These are phyloP conservation scores for Rhododendron molle DNA, from an alignment of 148 eudicot genomes.

Conservation along the genomic window DNA sequence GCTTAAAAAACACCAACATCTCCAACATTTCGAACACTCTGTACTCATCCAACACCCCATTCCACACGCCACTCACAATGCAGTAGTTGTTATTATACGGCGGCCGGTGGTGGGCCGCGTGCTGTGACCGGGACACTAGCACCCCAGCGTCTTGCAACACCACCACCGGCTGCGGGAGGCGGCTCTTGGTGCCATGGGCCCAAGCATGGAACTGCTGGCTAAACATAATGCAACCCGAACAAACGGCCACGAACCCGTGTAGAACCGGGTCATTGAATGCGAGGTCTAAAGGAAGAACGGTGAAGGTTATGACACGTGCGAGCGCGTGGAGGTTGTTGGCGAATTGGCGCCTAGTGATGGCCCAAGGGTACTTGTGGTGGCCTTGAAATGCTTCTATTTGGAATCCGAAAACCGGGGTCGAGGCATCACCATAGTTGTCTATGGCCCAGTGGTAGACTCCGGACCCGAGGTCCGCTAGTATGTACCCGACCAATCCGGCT, in stretches of 20 bases:
- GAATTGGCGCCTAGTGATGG: constrained; percentile 64
- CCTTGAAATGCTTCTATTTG: constrained; percentile 88
- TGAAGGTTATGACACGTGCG: constrained; percentile 43
- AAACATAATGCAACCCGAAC: constrained; percentile 77
- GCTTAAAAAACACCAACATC: constrained; percentile 61
- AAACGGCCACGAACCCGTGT: constrained; percentile 50
- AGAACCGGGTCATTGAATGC: constrained; percentile 35
- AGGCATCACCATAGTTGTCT: constrained; percentile 63
- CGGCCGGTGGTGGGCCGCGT: constrained; percentile 62
- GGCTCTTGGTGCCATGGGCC: constrained; percentile 81
- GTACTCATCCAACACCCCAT: constrained; percentile 50
- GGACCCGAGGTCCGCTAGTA: constrained; percentile 79
- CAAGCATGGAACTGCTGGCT: constrained; percentile 94
- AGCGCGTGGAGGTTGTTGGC: constrained; percentile 72
- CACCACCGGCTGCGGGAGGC: constrained; percentile 54
- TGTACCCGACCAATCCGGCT: constrained; percentile 59
- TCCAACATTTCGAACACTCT: constrained; percentile 67
- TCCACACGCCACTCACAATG: constrained; percentile 92
- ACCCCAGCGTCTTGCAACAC: constrained; percentile 67
- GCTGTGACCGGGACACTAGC: constrained; percentile 58
- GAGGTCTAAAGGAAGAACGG: constrained; percentile 52
- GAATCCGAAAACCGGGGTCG: constrained; percentile 65
- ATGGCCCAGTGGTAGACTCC: constrained; percentile 95
- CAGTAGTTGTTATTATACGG: constrained; percentile 84
- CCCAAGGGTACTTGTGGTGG: constrained; percentile 89